Base-by-base conservation (phyloP, 1,284 basidiomycete genomes). In the Phlebopus sp. region DNA sequence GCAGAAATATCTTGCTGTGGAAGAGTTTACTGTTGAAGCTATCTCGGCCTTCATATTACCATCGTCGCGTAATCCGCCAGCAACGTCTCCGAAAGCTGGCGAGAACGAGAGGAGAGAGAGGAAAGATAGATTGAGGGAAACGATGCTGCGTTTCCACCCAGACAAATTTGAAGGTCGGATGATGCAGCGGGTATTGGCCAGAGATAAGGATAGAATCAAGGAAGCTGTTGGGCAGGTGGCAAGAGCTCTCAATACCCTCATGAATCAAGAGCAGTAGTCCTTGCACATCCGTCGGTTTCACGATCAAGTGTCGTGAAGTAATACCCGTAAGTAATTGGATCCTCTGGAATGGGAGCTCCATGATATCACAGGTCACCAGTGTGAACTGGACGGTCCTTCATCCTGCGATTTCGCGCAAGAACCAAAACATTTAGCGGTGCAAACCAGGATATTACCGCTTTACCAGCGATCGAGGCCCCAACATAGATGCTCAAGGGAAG, bases 91-190 rank as follows among this genome's bases (percentile, higher is more conserved):
- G 31, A 55, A 53, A 25, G 14, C 34, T n/a, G 55, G 47, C 21
- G 67, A 67, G 10, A 29, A 40, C 5, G 60, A 58, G 25, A 74
- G 68, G 56, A 74, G 70, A 55, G 68, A 68, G 34, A 68, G 73
- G 41, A 84, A 80, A 59, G 86, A 86, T 35, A 79, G 76, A 46
- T 62, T 92, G 32, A 72, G 86, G 52, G 86, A 90, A 60, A 79
- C 85, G 0, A 77, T 92, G 60, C 64, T 91, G 29, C 77, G 85
- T 11, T 93, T 89, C 63, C 91, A 93, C 62, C 90, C 91, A 0
- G 91, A 94, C 68, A 87, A 91, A 56, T 92, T 93, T 57, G 85
- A 90, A 60, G 81, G 83, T 8, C 75, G 88, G 37, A 71, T 90
- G 27, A 79, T 91, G 71, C 63, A 64, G 25, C 71, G 74, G 6